Conservation (phyloP, 2,329 filamentous ascomycete species). For the Hypoxylon sp. region DNA sequence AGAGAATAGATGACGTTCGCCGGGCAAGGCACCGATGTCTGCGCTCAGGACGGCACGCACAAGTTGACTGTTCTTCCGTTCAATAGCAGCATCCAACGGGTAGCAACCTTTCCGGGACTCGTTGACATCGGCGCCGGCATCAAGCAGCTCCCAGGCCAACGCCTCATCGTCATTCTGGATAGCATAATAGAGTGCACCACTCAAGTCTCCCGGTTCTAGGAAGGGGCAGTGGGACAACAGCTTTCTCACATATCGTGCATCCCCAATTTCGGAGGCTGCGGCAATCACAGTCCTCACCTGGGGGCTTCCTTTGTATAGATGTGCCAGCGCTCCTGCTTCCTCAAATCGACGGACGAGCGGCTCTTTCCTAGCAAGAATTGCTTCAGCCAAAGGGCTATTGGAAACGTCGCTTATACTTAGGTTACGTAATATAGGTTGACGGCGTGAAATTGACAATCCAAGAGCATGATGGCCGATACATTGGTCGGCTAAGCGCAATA, state of each 20-base stretch:
- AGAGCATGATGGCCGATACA: too few relatives aligned
- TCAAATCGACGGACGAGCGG: neutral
- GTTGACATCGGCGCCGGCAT: neutral
- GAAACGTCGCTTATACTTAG: too few relatives aligned
- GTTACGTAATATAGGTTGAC: too few relatives aligned
- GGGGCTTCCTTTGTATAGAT: neutral
- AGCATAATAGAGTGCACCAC: neutral
- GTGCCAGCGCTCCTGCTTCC: neutral
- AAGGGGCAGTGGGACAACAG: neutral
- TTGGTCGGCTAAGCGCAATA: too few relatives aligned
- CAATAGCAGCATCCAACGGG: neutral
- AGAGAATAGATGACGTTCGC: too few relatives aligned
- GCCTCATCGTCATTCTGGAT: neutral
- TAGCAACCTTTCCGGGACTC: neutral
- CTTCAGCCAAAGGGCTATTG: neutral
- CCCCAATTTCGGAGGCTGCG: neutral
- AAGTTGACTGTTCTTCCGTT: neutral
- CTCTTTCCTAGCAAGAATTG: neutral
- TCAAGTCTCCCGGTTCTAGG: neutral
- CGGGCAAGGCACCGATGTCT: neutral
- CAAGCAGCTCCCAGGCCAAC: neutral
- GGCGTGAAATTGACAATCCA: too few relatives aligned
- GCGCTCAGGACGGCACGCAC: neutral
- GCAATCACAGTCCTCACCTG: neutral
- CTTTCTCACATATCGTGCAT: neutral